These are phyloP conservation scores for Globisporangium ultimum DNA, from an alignment of 352 stramenopile genomes.

Conservation along the genomic window DNA sequence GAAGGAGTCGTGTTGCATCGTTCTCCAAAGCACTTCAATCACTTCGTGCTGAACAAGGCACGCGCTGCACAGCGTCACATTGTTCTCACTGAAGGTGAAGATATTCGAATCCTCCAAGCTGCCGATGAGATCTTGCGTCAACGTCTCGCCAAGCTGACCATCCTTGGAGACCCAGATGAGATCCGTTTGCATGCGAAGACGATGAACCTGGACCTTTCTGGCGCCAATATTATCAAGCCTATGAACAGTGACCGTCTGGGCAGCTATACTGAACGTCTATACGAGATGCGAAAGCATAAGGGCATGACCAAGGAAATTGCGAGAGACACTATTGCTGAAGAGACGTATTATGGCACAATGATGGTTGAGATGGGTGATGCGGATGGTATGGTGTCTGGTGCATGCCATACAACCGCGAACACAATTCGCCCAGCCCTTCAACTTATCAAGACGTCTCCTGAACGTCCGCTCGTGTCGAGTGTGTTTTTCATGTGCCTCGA, in stretches of 20 bases:
- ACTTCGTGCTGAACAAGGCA: constrained; percentile 82
- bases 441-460: constrained; percentile 80
- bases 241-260: constrained; percentile 41
- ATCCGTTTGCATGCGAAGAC: constrained; percentile 66
- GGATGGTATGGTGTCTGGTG: constrained; percentile 85
- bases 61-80: constrained; percentile 71
- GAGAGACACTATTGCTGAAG: constrained; percentile 52
- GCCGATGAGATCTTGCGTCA: constrained; percentile 69
- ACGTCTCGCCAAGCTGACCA: constrained; percentile 67
- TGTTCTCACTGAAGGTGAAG: constrained; percentile 80
- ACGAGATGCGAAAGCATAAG: constrained; percentile 84
- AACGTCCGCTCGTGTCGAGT: constrained; percentile 71
- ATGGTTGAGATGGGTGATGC: constrained; percentile 81
- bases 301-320: constrained; percentile 57
- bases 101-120: constrained; percentile 78
- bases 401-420: constrained; percentile 82
- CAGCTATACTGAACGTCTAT: constrained; percentile 58
- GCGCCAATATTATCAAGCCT: constrained; percentile 60
- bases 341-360: constrained; percentile 85
- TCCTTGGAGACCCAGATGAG: constrained; percentile 72
- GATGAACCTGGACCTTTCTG: constrained; percentile 57
- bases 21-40: constrained; percentile 83
- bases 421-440: constrained; percentile 87
- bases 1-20: constrained; percentile 58
- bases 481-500: constrained; percentile 89